Percentiles rank a stretch among this genome's conserved stretches.
Evolutionary conservation across 495 filamentous ascomycete genomes (phyloP).

Genomic region (Haplographium delicatum): DNA sequence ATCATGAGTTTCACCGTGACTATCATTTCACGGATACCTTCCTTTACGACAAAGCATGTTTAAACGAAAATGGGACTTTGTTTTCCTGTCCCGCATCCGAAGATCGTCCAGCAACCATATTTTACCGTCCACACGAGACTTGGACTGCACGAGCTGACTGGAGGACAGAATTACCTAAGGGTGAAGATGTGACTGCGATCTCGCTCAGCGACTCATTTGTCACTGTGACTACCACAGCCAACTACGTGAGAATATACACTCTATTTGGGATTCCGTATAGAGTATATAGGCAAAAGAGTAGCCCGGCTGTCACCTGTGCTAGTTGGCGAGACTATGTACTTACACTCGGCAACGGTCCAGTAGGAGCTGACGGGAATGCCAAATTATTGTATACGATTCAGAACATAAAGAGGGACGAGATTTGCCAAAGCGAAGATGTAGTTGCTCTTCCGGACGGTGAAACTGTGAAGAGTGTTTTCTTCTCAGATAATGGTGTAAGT

Average conservation of each 20-base stretch:
- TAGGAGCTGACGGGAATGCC: slow-evolving; percentile 69
- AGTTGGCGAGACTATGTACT: slow-evolving; percentile 92
- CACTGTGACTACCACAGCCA: slow-evolving; percentile 74
- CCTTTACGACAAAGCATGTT: slow-evolving; percentile 92
- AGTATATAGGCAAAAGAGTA: slow-evolving; percentile 85
- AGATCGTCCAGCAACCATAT: slow-evolving; percentile 71
- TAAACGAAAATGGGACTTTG: slow-evolving; percentile 73
- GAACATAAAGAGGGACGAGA: slow-evolving; percentile 88
- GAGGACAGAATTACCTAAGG: slow-evolving; percentile 75
- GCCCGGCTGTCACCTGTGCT: slow-evolving; percentile 83
- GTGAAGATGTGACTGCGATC: slow-evolving; percentile 77
- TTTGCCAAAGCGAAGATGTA: slow-evolving; percentile 85
- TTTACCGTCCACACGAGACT: slow-evolving; percentile 94
- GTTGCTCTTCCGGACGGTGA: slow-evolving; percentile 73
- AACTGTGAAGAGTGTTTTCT: slow-evolving; percentile 76
- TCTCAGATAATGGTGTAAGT: slow-evolving; percentile 77
- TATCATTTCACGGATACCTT: slow-evolving; percentile 98
- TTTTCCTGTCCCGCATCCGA: slow-evolving; percentile 76
- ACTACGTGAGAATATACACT: slow-evolving; percentile 89
- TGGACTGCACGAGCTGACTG: slow-evolving; percentile 91
- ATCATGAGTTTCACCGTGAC: slow-evolving; percentile 82
- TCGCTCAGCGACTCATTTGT: slow-evolving; percentile 90
- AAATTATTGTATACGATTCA: slow-evolving; percentile 82
- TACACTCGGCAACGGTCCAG: slow-evolving; percentile 86
- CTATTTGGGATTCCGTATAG: slow-evolving; percentile 85